phyloP scores from a whole-genome alignment of 345 rosid genomes.

The Triadica sebifera region DNA sequence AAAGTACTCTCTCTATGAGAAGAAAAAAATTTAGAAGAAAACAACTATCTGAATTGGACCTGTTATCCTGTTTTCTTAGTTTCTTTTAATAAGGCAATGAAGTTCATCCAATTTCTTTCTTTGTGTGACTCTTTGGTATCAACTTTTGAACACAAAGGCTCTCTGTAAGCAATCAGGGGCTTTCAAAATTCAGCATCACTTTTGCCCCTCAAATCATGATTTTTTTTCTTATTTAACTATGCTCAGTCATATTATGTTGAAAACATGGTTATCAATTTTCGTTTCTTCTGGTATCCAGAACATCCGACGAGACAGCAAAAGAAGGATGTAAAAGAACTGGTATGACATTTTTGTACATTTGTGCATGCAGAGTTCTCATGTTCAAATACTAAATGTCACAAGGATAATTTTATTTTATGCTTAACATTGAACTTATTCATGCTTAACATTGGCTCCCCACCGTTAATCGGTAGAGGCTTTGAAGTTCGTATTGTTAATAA shows the following conservation, averaged over 20 bases:
- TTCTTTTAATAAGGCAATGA: too few relatives aligned
- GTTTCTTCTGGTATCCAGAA: constrained; percentile 76
- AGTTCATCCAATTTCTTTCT: too few relatives aligned
- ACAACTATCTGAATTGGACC: not conserved
- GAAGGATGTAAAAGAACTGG: constrained; percentile 89
- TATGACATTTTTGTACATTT: constrained; percentile 30
- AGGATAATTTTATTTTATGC: too few relatives aligned
- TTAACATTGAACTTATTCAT: too few relatives aligned
- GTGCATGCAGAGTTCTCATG: not conserved
- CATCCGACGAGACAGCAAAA: constrained; percentile 90
- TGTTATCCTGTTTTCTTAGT: not conserved
- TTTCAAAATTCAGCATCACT: constrained; percentile 2
- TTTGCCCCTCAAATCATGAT: not conserved
- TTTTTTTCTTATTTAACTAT: not conserved
- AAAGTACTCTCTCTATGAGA: not conserved
- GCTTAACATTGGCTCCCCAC: not conserved
- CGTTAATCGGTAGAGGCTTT: not conserved
- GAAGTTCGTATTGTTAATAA: not conserved
- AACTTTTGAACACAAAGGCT: not conserved
- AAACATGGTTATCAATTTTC: not conserved
- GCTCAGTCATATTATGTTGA: constrained; percentile 6
- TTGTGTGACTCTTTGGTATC: not conserved
- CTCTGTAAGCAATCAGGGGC: not conserved
- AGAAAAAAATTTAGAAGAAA: not conserved
- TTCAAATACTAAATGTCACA: not conserved